Evolutionary conservation across 495 filamentous ascomycete genomes (phyloP).

Genomic region (Talaromyces thailandensis): DNA sequence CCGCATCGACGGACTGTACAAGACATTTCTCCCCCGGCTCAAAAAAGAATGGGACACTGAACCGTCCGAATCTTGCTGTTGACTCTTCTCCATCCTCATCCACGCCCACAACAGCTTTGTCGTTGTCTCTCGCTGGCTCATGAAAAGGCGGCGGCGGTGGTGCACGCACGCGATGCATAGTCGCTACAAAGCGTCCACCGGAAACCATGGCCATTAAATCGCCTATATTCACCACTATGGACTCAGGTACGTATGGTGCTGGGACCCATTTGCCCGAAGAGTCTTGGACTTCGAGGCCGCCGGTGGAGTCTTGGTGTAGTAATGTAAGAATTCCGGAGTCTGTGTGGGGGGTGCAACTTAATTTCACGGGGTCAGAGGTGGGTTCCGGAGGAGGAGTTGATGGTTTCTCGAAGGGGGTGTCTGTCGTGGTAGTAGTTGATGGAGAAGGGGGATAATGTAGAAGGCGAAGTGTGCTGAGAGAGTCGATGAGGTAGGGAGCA

Average conservation of each 20-base stretch:
- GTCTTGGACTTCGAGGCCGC: conserved; percentile 34
- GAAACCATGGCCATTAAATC: conserved; percentile 39
- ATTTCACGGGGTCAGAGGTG: conserved; percentile 17
- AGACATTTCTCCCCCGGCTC: conserved; percentile 35
- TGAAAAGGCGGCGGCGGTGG: conserved; percentile 7
- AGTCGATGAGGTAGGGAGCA: conserved; percentile 25
- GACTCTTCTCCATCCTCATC: conserved; percentile 4
- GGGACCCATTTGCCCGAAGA: conserved; percentile 31
- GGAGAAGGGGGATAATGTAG: conserved; percentile 25
- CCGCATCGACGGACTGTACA: conserved; percentile 24
- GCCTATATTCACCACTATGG: conserved; percentile 42
- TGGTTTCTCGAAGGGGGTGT: background rate
- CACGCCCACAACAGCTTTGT: conserved; percentile 1
- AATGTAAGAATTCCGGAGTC: conserved; percentile 36
- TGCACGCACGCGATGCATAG: conserved; percentile 35
- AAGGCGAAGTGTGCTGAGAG: conserved; percentile 33
- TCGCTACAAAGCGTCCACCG: conserved; percentile 38
- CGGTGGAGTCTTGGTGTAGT: conserved; percentile 31
- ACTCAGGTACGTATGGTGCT: conserved; percentile 33
- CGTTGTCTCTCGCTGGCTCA: background rate
- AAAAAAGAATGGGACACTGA: conserved; percentile 42
- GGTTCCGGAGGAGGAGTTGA: conserved; percentile 7
- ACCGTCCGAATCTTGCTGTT: conserved; percentile 18
- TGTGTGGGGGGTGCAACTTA: conserved; percentile 38
- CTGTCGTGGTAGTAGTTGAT: background rate